Percentiles rank a stretch among this genome's conserved stretches.
These are phyloP conservation scores for Gnetum montanum DNA, from an alignment of 75 land plant genomes.

Conservation along the genomic window DNA sequence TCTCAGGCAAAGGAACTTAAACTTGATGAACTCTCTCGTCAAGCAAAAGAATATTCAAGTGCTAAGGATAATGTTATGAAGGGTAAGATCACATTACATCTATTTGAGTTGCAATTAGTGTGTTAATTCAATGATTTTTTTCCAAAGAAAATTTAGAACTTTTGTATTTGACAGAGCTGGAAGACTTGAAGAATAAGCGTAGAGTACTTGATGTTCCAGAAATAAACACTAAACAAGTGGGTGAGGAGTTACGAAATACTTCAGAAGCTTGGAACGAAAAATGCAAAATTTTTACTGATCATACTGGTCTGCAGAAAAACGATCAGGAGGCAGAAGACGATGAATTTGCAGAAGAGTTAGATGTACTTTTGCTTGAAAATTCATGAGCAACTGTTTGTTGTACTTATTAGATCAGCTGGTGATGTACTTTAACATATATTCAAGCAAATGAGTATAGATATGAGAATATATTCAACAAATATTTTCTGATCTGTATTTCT, in stretches of 20 bases:
- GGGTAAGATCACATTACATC: slow-evolving; percentile 15
- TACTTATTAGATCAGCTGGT: no score
- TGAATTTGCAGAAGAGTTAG: slow-evolving; percentile 20
- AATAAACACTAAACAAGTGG: slow-evolving; percentile 8
- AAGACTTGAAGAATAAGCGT: slow-evolving; percentile 20
- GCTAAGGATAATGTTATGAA: slow-evolving; percentile 34
- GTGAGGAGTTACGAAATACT: slow-evolving; percentile 26
- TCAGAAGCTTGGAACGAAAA: slow-evolving; percentile 34
- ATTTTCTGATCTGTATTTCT: no score
- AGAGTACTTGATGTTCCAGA: slow-evolving; percentile 41
- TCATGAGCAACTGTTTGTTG: no score
- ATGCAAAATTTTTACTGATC: slow-evolving; percentile 22
- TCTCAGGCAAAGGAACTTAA: slow-evolving; percentile 18
- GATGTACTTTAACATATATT: no score
- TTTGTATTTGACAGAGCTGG: slow-evolving; percentile 20
- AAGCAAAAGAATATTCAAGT: slow-evolving; percentile 30
- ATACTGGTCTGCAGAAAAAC: slow-evolving; percentile 18
- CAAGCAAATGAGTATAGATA: no score
- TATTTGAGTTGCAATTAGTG: neutral
- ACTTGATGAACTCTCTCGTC: slow-evolving; percentile 15
- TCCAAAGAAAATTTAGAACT: neutral
- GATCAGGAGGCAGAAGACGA: neutral
- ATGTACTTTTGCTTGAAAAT: slow-evolving; percentile 11
- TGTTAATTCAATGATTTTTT: neutral
- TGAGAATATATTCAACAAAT: no score